These are phyloP conservation scores for Aspergillus fumigatiaffinis DNA, from an alignment of 2,329 filamentous ascomycete genomes.

Conservation along the genomic window DNA sequence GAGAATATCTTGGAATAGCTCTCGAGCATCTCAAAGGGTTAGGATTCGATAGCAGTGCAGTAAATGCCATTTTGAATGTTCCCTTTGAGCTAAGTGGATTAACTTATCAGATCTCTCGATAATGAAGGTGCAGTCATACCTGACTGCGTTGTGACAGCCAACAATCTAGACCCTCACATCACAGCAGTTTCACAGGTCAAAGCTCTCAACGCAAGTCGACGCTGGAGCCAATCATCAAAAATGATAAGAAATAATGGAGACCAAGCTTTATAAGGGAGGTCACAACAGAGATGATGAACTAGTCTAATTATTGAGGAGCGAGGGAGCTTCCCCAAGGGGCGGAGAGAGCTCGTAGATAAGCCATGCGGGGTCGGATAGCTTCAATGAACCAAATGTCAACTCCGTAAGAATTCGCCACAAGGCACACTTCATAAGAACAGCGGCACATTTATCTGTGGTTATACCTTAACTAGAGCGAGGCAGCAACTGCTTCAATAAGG, in stretches of 20 bases:
- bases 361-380: neutral
- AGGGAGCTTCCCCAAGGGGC: neutral
- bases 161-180: neutral
- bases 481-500: neutral
- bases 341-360: neutral
- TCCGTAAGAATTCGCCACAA: neutral
- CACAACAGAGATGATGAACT: neutral
- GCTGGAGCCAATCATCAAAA: neutral
- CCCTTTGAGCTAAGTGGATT: neutral
- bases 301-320: neutral
- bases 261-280: neutral
- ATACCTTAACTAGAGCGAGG: neutral
- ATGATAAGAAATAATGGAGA: neutral
- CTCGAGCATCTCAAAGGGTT: neutral
- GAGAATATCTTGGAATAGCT: neutral
- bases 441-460: neutral
- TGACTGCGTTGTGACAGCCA: neutral
- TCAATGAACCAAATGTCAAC: neutral
- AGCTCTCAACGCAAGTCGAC: neutral
- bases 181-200: neutral
- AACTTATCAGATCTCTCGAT: neutral
- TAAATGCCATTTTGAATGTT: neutral
- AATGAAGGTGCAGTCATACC: neutral
- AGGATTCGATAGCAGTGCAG: neutral
- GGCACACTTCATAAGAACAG: neutral